phyloP scores from a whole-genome alignment of 495 filamentous ascomycete genomes.

The Lophiostoma macrostomum region DNA sequence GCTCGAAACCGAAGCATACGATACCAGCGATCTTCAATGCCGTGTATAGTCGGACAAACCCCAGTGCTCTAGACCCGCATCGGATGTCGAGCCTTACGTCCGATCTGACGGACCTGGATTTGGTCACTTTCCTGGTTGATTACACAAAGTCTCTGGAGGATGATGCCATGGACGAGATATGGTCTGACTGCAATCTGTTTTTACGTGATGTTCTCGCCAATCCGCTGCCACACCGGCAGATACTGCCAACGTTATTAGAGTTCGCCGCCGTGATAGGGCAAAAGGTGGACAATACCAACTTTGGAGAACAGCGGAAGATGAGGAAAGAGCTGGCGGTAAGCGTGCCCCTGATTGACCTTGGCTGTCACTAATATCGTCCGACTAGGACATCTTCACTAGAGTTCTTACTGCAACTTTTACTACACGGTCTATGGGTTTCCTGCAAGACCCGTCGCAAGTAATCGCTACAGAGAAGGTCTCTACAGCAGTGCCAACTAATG shows the following conservation, averaged over 20 bases:
- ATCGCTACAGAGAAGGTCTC: slow-evolving; percentile 23
- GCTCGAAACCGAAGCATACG: slow-evolving; percentile 84
- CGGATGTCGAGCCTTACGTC: slow-evolving; percentile 86
- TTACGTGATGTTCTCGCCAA: slow-evolving; percentile 86
- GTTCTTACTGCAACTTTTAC: slow-evolving; percentile 90
- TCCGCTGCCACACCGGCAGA: slow-evolving; percentile 91
- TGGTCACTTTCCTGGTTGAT: slow-evolving; percentile 82
- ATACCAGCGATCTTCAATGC: slow-evolving; percentile 97
- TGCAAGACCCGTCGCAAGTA: slow-evolving; percentile 30
- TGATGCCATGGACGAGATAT: slow-evolving; percentile 99
- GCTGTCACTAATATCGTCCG: slow-evolving; percentile 25
- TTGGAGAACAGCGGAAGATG: slow-evolving; percentile 94
- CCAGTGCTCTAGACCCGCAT: slow-evolving; percentile 69
- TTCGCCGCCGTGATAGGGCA: slow-evolving; percentile 85
- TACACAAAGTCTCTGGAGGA: slow-evolving; percentile 90
- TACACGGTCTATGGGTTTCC: slow-evolving; percentile 58
- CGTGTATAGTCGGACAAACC: slow-evolving; percentile 90
- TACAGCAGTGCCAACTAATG: slow-evolving; percentile 13
- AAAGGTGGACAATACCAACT: slow-evolving; percentile 96
- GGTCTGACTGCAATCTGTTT: slow-evolving; percentile 91
- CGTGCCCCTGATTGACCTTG: slow-evolving; percentile 2
- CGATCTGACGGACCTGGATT: slow-evolving; percentile 71
- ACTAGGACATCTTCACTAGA: slow-evolving; percentile 80
- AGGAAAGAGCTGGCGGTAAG: slow-evolving; percentile 84
- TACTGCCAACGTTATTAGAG: slow-evolving; percentile 79